Conservation (phyloP, 768 basidiomycete genomes). For the Boletus vinaceobasis region DNA sequence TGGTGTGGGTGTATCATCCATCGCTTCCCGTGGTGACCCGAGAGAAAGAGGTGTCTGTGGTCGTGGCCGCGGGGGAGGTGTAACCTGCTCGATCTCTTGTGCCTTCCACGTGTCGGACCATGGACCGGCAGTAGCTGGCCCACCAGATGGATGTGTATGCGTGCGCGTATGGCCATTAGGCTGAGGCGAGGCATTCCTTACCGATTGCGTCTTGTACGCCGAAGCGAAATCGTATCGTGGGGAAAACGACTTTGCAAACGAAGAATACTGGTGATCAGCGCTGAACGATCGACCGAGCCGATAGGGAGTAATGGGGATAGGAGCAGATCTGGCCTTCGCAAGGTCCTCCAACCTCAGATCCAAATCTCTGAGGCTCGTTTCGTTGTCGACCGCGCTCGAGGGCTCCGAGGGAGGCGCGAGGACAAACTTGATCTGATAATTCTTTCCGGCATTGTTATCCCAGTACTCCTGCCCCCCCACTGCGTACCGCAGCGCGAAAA, state of each 20-base stretch:
- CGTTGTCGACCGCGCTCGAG: conserved; percentile 34
- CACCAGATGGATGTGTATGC: conserved; percentile 45
- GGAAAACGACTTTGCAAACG: conserved; percentile 40
- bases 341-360: conserved; percentile 66
- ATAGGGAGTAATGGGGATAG: conserved; percentile 8
- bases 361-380: conserved; percentile 56
- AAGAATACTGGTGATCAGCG: conserved; percentile 19
- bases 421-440: conserved; percentile 75
- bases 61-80: background rate
- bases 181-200: conserved; percentile 4
- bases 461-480: conserved; percentile 77
- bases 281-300: conserved; percentile 28
- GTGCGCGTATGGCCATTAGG: conserved; percentile 35
- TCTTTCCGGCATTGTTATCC: conserved; percentile 83
- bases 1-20: conserved; percentile 6
- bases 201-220: conserved; percentile 43
- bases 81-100: background rate
- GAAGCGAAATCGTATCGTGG: conserved; percentile 57
- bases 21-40: conserved; percentile 16
- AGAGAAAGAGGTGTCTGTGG: conserved; percentile 17
- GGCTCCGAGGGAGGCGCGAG: conserved; percentile 20
- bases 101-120: conserved; percentile 28
- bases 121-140: conserved; percentile 36
- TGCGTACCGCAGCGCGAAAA: conserved; percentile 71
- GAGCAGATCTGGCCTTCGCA: conserved; percentile 33